phyloP scores from a whole-genome alignment of 257 asterid genomes.

The Penstemon eatonii region DNA sequence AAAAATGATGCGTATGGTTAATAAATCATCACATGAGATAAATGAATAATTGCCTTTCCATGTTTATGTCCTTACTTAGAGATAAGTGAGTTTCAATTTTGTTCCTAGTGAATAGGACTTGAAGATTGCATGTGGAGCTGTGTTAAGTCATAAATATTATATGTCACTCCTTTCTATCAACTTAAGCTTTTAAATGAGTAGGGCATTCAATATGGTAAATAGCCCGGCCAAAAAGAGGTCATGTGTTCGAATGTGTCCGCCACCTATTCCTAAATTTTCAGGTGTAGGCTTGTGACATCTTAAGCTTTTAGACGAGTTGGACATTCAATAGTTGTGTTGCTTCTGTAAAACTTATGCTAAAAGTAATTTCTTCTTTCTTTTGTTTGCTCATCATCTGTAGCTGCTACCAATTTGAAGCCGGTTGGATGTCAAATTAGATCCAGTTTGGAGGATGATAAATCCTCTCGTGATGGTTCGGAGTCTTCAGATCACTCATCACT shows the following conservation, averaged over 20 bases:
- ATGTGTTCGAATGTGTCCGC: no score
- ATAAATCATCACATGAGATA: neutral
- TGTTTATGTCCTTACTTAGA: neutral
- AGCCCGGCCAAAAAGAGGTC: no score
- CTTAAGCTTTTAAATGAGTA: no score
- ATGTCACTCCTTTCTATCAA: no score
- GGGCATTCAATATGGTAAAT: no score
- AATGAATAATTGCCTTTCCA: constrained; percentile 2
- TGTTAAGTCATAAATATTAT: no score
- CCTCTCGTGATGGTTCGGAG: constrained; percentile 43
- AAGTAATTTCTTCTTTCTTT: constrained; percentile 11
- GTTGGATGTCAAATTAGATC: constrained; percentile 46
- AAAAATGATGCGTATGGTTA: neutral
- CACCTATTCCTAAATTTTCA: no score
- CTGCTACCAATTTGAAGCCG: constrained; percentile 48
- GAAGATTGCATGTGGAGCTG: neutral
- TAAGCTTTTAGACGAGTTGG: neutral
- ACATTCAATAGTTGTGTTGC: neutral
- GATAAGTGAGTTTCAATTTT: neutral
- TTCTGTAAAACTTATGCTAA: constrained; percentile 13
- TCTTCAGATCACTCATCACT: constrained; percentile 19
- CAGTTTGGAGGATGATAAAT: constrained; percentile 51
- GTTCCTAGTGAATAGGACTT: neutral
- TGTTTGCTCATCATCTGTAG: constrained; percentile 26
- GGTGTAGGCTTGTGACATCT: no score